These are phyloP conservation scores for Yarrowia keelungensis DNA, from an alignment of 805 yeast species.

Conservation along the genomic window DNA sequence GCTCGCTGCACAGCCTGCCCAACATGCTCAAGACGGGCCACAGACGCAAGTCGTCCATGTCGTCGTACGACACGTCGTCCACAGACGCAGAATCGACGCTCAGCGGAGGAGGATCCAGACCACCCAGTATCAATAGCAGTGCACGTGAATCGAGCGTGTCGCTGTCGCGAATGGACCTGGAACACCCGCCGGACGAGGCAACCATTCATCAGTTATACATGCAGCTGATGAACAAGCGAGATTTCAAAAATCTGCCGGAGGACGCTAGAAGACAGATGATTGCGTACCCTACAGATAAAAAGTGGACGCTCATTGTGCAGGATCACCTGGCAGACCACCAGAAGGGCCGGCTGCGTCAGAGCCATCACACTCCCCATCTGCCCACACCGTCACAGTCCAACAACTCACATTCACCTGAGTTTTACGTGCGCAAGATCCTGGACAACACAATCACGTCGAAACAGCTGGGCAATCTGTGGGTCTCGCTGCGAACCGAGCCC, in stretches of 20 bases:
- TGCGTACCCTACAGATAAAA: constrained; percentile 74
- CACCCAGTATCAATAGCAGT: constrained; percentile 12
- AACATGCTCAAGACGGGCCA: constrained; percentile 34
- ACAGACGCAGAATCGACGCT: constrained; percentile 14
- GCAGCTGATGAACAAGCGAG: constrained; percentile 76
- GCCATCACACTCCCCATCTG: constrained; percentile 41
- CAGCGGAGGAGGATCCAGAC: constrained; percentile 6
- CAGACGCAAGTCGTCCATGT: constrained; percentile 19
- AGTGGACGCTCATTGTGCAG: constrained; percentile 91
- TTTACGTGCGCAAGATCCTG: constrained; percentile 75
- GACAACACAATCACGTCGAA: constrained; percentile 70
- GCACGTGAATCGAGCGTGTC: constrained; percentile 4
- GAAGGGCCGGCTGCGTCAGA: constrained; percentile 54
- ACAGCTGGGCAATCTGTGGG: constrained; percentile 85
- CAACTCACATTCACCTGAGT: constrained; percentile 64
- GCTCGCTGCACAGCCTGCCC: constrained; percentile 29
- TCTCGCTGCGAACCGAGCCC: constrained; percentile 89
- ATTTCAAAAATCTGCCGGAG: constrained; percentile 71
- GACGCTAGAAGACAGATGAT: constrained; percentile 79
- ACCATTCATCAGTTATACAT: constrained; percentile 77
- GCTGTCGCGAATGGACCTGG: constrained; percentile 50
- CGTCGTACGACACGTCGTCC: constrained; percentile 23
- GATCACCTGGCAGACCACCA: constrained; percentile 80
- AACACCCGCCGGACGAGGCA: constrained; percentile 68
- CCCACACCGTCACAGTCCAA: constrained; percentile 22